A percentile compares a stretch with the other conserved stretches of the same genome.
These are phyloP conservation scores for Picochlorum sp. DNA, from an alignment of 139 green algal species.

Conservation along the genomic window DNA sequence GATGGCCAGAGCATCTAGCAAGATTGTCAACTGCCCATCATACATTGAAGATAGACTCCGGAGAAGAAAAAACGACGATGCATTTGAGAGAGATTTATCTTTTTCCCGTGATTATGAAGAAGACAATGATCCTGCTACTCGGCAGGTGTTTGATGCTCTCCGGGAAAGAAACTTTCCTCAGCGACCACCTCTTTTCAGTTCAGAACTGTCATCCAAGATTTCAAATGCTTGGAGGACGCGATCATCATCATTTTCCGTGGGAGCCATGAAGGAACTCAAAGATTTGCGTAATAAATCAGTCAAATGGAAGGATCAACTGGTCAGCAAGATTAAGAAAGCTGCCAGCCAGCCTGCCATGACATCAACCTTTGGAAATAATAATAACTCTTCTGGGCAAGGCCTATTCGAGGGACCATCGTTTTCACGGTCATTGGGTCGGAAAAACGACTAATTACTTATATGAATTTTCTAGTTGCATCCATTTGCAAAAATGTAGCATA, in stretches of 20 bases:
- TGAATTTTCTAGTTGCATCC: too few species aligned
- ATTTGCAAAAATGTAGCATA: too few species aligned
- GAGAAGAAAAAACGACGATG: conserved; percentile 7
- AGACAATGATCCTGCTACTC: not conserved
- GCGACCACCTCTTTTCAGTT: not conserved
- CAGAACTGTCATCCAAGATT: not conserved
- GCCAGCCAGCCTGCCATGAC: conserved; percentile 43
- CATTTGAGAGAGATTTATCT: too few species aligned
- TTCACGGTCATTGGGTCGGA: too few species aligned
- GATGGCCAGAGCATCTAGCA: not conserved
- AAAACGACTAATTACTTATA: too few species aligned
- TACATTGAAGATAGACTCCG: conserved; percentile 1
- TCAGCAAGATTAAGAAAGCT: conserved; percentile 28
- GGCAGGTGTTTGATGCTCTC: not conserved
- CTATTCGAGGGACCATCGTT: too few species aligned
- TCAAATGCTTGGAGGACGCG: not conserved
- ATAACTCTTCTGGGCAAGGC: too few species aligned
- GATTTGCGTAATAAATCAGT: conserved; percentile 7
- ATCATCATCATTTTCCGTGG: not conserved
- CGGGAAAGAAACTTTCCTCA: not conserved
- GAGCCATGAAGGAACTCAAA: conserved; percentile 4
- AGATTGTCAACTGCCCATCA: not conserved
- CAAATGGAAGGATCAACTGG: conserved; percentile 1
- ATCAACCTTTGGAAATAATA: not conserved
- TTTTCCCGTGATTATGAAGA: not conserved